Evolutionary conservation across 2,329 filamentous ascomycete species (phyloP).

Genomic region (Aureobasidium sp.): DNA sequence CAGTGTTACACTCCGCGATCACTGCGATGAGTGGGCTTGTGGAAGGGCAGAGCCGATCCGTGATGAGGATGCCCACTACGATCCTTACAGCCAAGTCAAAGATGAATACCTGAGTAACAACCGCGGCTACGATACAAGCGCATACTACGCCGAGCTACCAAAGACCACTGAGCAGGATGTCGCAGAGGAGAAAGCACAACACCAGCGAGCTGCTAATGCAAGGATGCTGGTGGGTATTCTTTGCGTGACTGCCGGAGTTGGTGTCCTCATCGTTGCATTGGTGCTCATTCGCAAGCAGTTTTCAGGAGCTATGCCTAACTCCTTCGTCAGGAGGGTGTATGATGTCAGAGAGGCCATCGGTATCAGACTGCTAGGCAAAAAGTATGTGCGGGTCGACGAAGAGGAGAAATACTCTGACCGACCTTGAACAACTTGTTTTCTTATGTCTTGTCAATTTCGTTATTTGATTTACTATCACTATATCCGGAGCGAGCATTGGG

Average conservation of each 20-base stretch:
- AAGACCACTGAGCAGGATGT: not conserved
- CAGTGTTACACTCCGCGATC: constrained; percentile 23
- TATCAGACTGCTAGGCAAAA: constrained; percentile 17
- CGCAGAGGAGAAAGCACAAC: not conserved
- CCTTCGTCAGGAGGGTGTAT: not conserved
- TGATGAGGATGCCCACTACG: constrained; percentile 16
- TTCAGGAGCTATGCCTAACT: not conserved
- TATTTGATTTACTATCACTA: not conserved
- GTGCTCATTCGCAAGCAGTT: constrained; percentile 4
- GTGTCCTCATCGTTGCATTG: constrained; percentile 13
- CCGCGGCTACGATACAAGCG: constrained; percentile 28
- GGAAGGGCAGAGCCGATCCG: constrained; percentile 20
- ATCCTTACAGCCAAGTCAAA: constrained; percentile 20
- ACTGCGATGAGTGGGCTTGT: constrained; percentile 30
- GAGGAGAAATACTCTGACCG: constrained; percentile 17
- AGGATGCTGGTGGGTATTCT: not conserved
- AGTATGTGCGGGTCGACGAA: constrained; percentile 19
- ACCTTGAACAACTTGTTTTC: not conserved
- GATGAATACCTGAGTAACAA: constrained; percentile 24
- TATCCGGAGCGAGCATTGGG: constrained; percentile 13
- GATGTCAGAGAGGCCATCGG: constrained; percentile 16
- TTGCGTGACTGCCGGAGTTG: constrained; percentile 1
- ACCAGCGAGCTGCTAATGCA: not conserved
- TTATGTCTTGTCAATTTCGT: not conserved
- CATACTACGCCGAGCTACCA: constrained; percentile 25